These are phyloP conservation scores for Phytophthora constricta DNA, from an alignment of 352 stramenopile species.

Conservation along the genomic window DNA sequence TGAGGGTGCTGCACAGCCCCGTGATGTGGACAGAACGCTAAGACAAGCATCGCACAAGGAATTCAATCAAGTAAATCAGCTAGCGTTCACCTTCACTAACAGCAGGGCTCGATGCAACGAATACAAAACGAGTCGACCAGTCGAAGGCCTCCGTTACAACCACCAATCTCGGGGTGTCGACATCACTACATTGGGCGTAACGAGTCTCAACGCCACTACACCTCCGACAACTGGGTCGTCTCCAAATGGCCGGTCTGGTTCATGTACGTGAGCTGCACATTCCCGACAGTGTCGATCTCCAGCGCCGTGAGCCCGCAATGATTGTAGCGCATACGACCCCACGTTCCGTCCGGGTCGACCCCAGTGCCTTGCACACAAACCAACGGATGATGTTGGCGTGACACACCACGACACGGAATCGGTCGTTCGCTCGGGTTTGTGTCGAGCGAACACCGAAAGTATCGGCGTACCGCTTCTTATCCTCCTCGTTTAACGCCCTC, in stretches of 20 bases:
- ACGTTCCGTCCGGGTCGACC: slow-evolving; percentile 69
- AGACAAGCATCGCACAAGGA: no score
- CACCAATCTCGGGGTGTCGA: no score
- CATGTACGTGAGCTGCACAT: slow-evolving; percentile 69
- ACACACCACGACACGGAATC: slow-evolving; percentile 67
- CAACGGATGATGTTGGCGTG: slow-evolving; percentile 80
- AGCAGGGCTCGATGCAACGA: slow-evolving; percentile 3
- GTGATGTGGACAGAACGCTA: background rate
- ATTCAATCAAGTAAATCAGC: no score
- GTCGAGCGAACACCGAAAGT: slow-evolving; percentile 47
- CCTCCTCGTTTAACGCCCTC: slow-evolving; percentile 50
- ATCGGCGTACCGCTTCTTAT: slow-evolving; percentile 59
- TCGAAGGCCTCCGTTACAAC: slow-evolving; percentile 14
- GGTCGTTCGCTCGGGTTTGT: slow-evolving; percentile 49
- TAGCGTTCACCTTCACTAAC: background rate
- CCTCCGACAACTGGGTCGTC: slow-evolving; percentile 66
- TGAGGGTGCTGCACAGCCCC: background rate
- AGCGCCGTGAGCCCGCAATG: slow-evolving; percentile 67
- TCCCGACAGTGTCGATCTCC: slow-evolving; percentile 74
- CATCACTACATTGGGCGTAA: no score
- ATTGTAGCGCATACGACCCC: slow-evolving; percentile 78
- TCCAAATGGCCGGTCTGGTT: slow-evolving; percentile 69
- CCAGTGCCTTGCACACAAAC: slow-evolving; percentile 74
- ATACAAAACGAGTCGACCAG: slow-evolving; percentile 1
- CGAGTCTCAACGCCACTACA: no score